phyloP scores from a whole-genome alignment of 2,329 filamentous ascomycete species.

The Myriosclerotinia duriaeana region DNA sequence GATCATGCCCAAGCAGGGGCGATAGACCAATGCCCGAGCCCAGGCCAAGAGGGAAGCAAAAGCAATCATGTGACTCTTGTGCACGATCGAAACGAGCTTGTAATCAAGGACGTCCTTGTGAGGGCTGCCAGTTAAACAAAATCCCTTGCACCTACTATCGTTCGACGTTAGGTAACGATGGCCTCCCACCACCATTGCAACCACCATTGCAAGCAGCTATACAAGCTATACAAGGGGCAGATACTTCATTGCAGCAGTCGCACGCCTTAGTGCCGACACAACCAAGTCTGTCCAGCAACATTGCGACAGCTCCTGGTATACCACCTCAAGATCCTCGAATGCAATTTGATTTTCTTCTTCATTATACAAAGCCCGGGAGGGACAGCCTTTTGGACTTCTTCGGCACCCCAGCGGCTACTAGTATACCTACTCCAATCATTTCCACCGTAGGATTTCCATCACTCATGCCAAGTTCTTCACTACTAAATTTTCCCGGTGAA shows the following conservation, averaged over 20 bases:
- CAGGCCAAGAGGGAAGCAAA: slow-evolving; percentile 20
- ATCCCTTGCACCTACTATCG: slow-evolving; percentile 11
- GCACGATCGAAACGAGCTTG: slow-evolving; percentile 21
- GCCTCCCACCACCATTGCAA: neutral
- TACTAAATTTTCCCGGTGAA: neutral
- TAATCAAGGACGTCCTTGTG: slow-evolving; percentile 17
- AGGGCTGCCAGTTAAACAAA: slow-evolving; percentile 1
- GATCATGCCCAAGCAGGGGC: slow-evolving; percentile 17
- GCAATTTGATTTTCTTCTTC: slow-evolving; percentile 33
- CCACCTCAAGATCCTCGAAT: slow-evolving; percentile 5
- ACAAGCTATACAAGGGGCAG: neutral
- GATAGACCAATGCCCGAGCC: slow-evolving; percentile 16
- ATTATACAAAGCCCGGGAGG: slow-evolving; percentile 36
- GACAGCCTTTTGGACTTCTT: slow-evolving; percentile 5
- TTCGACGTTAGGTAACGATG: slow-evolving; percentile 1
- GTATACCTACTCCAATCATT: neutral
- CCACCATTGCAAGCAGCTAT: too few species aligned
- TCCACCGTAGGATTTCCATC: neutral
- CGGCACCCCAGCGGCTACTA: neutral
- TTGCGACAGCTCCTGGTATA: neutral
- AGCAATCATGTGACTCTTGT: slow-evolving; percentile 22
- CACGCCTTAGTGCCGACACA: neutral
- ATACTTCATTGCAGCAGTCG: too few species aligned
- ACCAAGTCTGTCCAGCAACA: neutral
- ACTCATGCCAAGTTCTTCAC: neutral